Base-by-base conservation (phyloP, 139 green algal species). In the Ostreobium quekettii region DNA sequence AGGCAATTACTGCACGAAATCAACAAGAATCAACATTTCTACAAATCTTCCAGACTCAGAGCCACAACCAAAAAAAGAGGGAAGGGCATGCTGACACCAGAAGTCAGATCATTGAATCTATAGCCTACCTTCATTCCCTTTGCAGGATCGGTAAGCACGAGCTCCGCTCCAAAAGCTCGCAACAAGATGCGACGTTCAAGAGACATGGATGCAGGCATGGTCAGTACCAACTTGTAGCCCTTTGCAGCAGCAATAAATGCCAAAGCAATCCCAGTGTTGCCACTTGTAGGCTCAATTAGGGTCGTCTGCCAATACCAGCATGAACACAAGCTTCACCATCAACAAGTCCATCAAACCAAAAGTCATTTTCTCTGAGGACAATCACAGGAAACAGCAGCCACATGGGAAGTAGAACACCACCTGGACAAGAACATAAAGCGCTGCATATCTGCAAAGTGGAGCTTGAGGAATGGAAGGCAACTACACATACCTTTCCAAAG, bases 201-300 rank as follows among this genome's bases (percentile, higher is more conserved):
- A 32, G 78, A 92, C 93, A 98, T 99, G 60, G 86, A 95, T 3
- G 93, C 92, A 0, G 95, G 95, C 95, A 99, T 99, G 47, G 94
- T 98, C 11, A 99, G 82, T 29, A 95, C 83, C 29, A 95, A 79
- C 74, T 93, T 87, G 64, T 83, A 81, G 64, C 93, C 93, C 67
- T 86, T 90, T 26, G 89, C 86, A 4, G 93, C 90, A 4, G 93
- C 93, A 8, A 97, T 88, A 73, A 93, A 98, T 1, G 93, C 93
- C 57, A 99, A 84, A 1, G 90, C 93, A 62, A 97, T 95, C 5
- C 93, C 93, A 7, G 87, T 91, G 76, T 94, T 92, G 39, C 84
- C 88, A 32, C 61, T 83, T 4, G 90, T 95, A 37, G 90, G 85
- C 82, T 98, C 92, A 35, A 98, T 85, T 42, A 98, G 86, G 4